Base-by-base conservation (phyloP, 495 filamentous ascomycete species). In the Cudoniella acicularis region DNA sequence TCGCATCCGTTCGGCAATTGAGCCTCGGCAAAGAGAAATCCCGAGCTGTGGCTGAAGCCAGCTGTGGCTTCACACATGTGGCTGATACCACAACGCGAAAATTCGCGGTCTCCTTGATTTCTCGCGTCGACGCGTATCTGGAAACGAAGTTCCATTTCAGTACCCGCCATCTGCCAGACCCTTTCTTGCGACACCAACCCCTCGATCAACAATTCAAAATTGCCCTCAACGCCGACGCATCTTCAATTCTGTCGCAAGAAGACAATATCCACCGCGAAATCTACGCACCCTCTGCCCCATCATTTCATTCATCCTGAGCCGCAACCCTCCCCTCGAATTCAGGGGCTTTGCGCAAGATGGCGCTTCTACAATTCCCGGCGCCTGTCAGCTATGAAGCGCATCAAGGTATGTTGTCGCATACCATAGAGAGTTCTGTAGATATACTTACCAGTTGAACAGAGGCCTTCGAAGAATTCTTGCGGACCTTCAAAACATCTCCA, bases 331-430 rank as follows among this genome's bases (percentile, higher is more conserved):
- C 24, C 40, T n/a, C 52, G 11, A 30, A 23, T 46, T 55, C 53
- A 53, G 59, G 59, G 54, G 61, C 49, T 49, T 59, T 47, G 55
- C 54, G 42, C 56, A 62, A 60, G 70, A 96, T 96, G 92, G 84
- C 91, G 78, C 84, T 96, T 61, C 81, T 89, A 54, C 84, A 86
- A 59, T 88, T 86, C 69, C 80, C 75, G 64, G 76, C 83, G 56
- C 85, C 87, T 25, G 91, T 96, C 60, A 85, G 96, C 69, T 98
- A 98, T 73, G 80, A 81, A 67, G 84, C 83, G 51, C 94, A 98
- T 71, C 85, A 91, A 75, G 71, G 90, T 90, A 69, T 56, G 81
- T 73, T 18, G 49, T 40, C 21, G 10, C 25, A 49, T 26, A 46
- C 22, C 53, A 54, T 22, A 43, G 55, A 2, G 43, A 59, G 18